Evolutionary conservation across 164 flowering plant species (phyloP).

Genomic region (Nelumbo lutea): DNA sequence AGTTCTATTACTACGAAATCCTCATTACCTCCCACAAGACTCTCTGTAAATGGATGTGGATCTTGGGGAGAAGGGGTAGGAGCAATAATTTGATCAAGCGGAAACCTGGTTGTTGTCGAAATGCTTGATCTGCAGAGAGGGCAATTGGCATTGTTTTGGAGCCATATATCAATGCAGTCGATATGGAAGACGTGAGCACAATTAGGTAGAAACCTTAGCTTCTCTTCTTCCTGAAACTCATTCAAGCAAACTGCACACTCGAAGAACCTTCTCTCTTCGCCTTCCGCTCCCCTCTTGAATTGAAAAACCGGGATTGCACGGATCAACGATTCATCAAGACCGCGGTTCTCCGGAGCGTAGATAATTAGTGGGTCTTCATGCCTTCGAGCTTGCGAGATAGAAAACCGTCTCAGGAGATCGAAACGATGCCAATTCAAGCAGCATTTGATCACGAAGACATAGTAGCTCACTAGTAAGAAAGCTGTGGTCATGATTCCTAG

Average conservation of each 20-base stretch:
- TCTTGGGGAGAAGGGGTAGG: constrained; percentile 36
- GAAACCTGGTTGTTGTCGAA: constrained; percentile 28
- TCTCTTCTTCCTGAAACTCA: constrained; percentile 81
- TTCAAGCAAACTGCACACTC: constrained; percentile 89
- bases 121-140: constrained; percentile 85
- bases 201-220: constrained; percentile 61
- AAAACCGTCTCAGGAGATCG: constrained; percentile 45
- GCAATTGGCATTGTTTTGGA: constrained; percentile 81
- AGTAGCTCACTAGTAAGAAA: constrained; percentile 75
- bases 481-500: constrained; percentile 80
- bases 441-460: constrained; percentile 87
- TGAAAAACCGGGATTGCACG: constrained; percentile 62
- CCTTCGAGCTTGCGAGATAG: constrained; percentile 29
- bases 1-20: constrained; percentile 65
- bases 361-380: constrained; percentile 28
- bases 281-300: constrained; percentile 36
- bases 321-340: constrained; percentile 69
- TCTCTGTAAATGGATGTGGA: constrained; percentile 25
- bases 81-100: constrained; percentile 28
- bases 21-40: constrained; percentile 32
- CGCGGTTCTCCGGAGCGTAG: constrained; percentile 37
- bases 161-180: constrained; percentile 95
- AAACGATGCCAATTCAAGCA: constrained; percentile 70
- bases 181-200: constrained; percentile 82
- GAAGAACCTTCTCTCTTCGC: constrained; percentile 17